Evolutionary conservation across 1,284 basidiomycete genomes (phyloP).

Genomic region (Moesziomyces sp.): DNA sequence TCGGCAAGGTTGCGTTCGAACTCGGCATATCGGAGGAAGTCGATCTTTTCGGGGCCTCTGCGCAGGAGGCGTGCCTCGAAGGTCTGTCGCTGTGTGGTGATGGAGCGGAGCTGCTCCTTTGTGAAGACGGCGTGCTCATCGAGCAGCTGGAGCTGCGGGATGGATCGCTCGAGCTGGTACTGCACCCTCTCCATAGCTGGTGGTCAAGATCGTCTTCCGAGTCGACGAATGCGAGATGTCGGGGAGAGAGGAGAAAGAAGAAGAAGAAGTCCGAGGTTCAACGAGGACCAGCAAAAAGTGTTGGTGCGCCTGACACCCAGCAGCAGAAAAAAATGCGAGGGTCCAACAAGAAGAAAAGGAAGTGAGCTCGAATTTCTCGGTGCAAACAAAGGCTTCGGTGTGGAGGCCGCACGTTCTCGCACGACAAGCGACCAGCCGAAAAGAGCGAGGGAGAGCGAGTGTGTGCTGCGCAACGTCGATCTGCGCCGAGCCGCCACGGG

Average conservation of each 20-base stretch:
- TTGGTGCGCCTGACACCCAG: not conserved
- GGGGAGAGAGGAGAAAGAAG: not conserved
- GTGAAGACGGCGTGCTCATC: constrained; percentile 88
- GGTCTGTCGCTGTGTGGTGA: constrained; percentile 83
- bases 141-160: constrained; percentile 93
- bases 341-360: constrained; percentile 6
- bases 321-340: not conserved
- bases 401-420: constrained; percentile 1
- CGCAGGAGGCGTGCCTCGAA: constrained; percentile 87
- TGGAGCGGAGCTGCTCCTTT: constrained; percentile 76
- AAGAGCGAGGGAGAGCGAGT: too few species aligned
- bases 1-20: constrained; percentile 79
- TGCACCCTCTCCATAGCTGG: constrained; percentile 87
- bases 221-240: not conserved
- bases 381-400: not conserved
- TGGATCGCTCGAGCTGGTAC: constrained; percentile 94
- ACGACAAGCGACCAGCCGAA: not conserved
- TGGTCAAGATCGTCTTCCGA: too few species aligned
- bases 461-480: not conserved
- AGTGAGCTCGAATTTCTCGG: not conserved
- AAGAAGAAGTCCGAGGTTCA: not conserved
- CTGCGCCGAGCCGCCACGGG: not conserved
- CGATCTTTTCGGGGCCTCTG: constrained; percentile 82
- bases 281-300: not conserved
- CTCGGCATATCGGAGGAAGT: constrained; percentile 88